Base-by-base conservation (phyloP, 306 rosid species). In the Argentina anserina region DNA sequence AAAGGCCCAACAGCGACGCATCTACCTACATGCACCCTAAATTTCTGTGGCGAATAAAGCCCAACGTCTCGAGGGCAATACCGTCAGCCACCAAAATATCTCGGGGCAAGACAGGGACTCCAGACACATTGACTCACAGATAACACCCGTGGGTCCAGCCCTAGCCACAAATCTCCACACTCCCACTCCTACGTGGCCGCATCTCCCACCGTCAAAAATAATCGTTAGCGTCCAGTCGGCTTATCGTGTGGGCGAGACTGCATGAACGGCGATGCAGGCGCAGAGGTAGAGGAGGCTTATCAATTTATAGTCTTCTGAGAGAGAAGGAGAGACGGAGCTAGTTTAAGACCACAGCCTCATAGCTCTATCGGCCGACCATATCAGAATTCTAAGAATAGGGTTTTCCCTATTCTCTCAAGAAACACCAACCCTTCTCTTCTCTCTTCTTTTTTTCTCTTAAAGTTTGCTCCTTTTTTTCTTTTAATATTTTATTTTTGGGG, bases 291-390 rank as follows among this genome's bases (percentile, higher is more conserved):
- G 3, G 17, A 26, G 39, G 49, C 33, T 5, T 47, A 47, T 50
- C 73, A 50, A 45, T 68, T 46, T n/a, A n/a, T n/a, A n/a, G n/a
- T n/a, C n/a, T n/a, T n/a, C n/a, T n/a, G n/a, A 17, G 8, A 21
- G 42, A 11, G 43, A 53, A 6, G 20, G 26, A n/a, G 28, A 13
- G 45, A 25, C 37, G 15, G 64, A 13, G 73, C 36, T 41, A 31
- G 71, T 74, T 69, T 12, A 61, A 67, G 76, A 77, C 90, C 90
- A 78, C 86, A 81, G 65, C 34, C 33, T 18, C 42, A 7, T 33
- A n/a, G 36, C 42, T 43, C 80, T 82, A 15, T 81, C 63, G 65
- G 79, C 80, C 79, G 81, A 65, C 81, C 84, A 71, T 72, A 62
- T 7, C 67, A 56, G 36, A 40, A 25, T 17, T 26, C 14, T 56